Base-by-base conservation (phyloP, 441 rosid genomes). In the Eugenia klotzschiana region DNA sequence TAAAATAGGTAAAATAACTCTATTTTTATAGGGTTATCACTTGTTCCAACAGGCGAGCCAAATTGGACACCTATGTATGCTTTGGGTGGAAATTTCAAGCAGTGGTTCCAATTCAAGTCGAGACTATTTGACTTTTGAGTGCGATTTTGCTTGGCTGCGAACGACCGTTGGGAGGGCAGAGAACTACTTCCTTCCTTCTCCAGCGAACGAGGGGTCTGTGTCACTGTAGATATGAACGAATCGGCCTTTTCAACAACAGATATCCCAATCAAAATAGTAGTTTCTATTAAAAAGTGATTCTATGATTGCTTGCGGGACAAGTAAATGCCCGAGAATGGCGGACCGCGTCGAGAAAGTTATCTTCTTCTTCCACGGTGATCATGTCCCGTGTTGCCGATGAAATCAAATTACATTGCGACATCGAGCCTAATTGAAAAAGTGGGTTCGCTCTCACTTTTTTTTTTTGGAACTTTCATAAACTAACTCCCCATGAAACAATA, bases 341-440 rank as follows among this genome's bases (percentile, higher is more conserved):
- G 9, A 54, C 4, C 13, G 26, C 13, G 5, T 8, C 26, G 6
- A 54, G 26, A 54, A 29, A 29, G 13, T 60, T 29, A 29, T 60
- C 1, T 0, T 8, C 0, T 16, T 29, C 3, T 7, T 29, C 3
- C 1, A 16, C 0, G 43, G 7, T 0, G 40, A 27, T 58, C 0
- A 1, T 8, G 22, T 27, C 1, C 10, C 0, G 6, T 33, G n/a
- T 0, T 18, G 3, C 14, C 2, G 1, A 18, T 33, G 7, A 29
- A 8, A 18, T 4, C 2, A 4, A 69, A 37, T 69, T 8, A 10
- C 25, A 20, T 69, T 69, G 0, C 0, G 0, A 37, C 4, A 1
- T 69, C 0, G 2, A 18, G 41, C 8, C 18, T 29, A 0, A 29
- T 60, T 8, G 22, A 0, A 64, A 33, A 33, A 64, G 46, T 64